These are phyloP conservation scores for Colletotrichum liriopes DNA, from an alignment of 2,329 filamentous ascomycete species.

Conservation along the genomic window DNA sequence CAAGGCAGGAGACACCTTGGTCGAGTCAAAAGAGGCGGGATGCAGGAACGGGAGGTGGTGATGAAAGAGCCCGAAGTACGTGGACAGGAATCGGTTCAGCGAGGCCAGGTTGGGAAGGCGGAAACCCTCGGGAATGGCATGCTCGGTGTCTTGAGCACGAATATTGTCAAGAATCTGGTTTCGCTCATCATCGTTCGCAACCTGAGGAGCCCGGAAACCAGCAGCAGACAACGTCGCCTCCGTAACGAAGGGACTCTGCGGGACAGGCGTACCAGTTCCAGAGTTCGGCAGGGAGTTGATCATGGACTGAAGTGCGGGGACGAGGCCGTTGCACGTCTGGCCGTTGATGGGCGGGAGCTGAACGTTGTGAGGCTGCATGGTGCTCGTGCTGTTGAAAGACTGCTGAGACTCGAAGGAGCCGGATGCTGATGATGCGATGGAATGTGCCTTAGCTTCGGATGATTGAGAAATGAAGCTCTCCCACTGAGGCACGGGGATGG, in stretches of 20 bases:
- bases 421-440: conserved; percentile 76
- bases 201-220: conserved; percentile 81
- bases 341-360: conserved; percentile 80
- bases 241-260: conserved; percentile 80
- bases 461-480: conserved; percentile 85
- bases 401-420: conserved; percentile 79
- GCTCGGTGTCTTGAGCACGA: conserved; percentile 83
- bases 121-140: conserved; percentile 89
- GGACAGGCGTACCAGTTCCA: conserved; percentile 78
- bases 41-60: conserved; percentile 97
- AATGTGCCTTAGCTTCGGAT: conserved; percentile 82
- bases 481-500: conserved; percentile 90
- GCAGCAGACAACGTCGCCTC: conserved; percentile 70
- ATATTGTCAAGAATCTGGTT: conserved; percentile 90
- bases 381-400: conserved; percentile 73
- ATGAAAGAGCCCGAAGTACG: conserved; percentile 97
- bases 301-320: conserved; percentile 79
- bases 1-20: conserved; percentile 84
- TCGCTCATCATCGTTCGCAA: conserved; percentile 88
- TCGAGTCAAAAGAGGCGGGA: conserved; percentile 89
- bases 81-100: conserved; percentile 92
- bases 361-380: conserved; percentile 67
- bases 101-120: conserved; percentile 85
- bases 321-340: conserved; percentile 71
- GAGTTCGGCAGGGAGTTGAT: conserved; percentile 80